These are phyloP conservation scores for Epipyxis sp. DNA, from an alignment of 108 stramenopile species.

Conservation along the genomic window DNA sequence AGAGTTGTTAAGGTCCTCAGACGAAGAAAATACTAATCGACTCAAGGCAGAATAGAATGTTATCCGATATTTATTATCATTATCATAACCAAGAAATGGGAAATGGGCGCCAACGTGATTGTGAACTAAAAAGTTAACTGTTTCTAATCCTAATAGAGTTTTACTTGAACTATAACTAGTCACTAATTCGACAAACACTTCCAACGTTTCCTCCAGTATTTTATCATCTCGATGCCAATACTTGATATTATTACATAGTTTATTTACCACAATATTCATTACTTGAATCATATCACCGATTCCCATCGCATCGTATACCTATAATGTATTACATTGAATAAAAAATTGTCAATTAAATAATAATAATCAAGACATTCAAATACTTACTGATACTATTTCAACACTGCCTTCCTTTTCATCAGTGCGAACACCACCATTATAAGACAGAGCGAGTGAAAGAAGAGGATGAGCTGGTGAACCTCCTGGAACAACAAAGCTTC, in stretches of 20 bases:
- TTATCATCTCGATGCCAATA: slow-evolving; percentile 87
- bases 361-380: too few relatives aligned
- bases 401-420: slow-evolving; percentile 68
- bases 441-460: background rate
- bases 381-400: slow-evolving; percentile 83
- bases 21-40: slow-evolving; percentile 76
- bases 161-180: slow-evolving; percentile 87
- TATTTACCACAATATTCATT: slow-evolving; percentile 87
- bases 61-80: slow-evolving; percentile 74
- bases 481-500: background rate
- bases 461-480: slow-evolving; percentile 18
- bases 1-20: slow-evolving; percentile 67
- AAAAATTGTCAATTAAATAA: too few relatives aligned
- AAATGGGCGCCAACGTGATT: slow-evolving; percentile 91
- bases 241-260: slow-evolving; percentile 93
- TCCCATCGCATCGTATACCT: slow-evolving; percentile 86
- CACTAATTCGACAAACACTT: slow-evolving; percentile 89
- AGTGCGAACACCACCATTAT: slow-evolving; percentile 20
- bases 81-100: slow-evolving; percentile 71
- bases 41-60: slow-evolving; percentile 88
- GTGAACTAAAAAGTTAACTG: slow-evolving; percentile 77
- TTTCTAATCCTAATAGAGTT: slow-evolving; percentile 83
- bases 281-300: slow-evolving; percentile 90
- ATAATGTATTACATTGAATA: too few relatives aligned
- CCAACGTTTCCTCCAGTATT: slow-evolving; percentile 78